Evolutionary conservation across 2,329 filamentous ascomycete species (phyloP).

Genomic region (Alternaria sp.): DNA sequence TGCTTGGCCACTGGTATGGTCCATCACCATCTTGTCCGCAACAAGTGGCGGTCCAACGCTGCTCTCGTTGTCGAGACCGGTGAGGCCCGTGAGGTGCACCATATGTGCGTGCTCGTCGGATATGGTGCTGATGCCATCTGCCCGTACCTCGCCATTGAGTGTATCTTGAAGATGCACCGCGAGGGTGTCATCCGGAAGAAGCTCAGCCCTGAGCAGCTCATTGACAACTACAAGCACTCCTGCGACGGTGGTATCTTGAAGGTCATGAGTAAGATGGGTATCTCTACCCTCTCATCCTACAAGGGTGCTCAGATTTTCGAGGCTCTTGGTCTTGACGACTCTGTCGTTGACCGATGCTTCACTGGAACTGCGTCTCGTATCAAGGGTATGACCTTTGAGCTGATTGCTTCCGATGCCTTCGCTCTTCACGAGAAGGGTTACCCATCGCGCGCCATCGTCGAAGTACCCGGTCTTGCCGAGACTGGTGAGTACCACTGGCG

Average conservation of each 20-base stretch:
- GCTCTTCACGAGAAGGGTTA: constrained; percentile 94
- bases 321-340: constrained; percentile 89
- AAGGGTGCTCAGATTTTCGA: constrained; percentile 99
- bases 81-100: constrained; percentile 95
- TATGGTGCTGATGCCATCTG: constrained; percentile 95
- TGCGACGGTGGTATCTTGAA: constrained; percentile 96
- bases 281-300: constrained; percentile 93
- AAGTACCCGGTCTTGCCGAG: constrained; percentile 81
- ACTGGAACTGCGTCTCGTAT: constrained; percentile 93
- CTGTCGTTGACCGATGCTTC: constrained; percentile 93
- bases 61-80: constrained; percentile 90
- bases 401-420: constrained; percentile 92
- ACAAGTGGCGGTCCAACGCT: constrained; percentile 91
- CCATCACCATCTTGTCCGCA: constrained; percentile 92
- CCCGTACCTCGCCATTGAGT: constrained; percentile 94
- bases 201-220: constrained; percentile 78
- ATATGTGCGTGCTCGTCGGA: constrained; percentile 97
- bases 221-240: constrained; percentile 96
- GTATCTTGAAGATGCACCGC: constrained; percentile 93
- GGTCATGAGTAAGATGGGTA: constrained; percentile 99
- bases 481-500: constrained; percentile 99
- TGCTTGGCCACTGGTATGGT: constrained; percentile 90
- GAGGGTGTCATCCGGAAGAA: constrained; percentile 93
- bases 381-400: constrained; percentile 89
- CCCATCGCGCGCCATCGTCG: constrained; percentile 77